A percentile compares a stretch with the other conserved stretches of the same genome.
Conservation (phyloP, 257 asterid genomes). For the Solanum bulbocastanum region DNA sequence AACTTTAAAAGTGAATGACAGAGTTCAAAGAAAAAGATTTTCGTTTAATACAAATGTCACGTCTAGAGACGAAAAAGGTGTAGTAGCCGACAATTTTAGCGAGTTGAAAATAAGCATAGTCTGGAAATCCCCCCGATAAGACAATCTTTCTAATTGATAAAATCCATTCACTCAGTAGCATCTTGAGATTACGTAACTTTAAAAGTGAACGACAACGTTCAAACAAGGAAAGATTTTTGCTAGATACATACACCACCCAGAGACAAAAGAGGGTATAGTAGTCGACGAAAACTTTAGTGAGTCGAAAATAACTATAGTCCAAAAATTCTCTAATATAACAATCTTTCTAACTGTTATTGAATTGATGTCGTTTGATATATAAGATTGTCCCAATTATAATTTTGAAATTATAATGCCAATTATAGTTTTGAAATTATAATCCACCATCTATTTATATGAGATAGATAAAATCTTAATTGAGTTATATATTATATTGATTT, state of each 20-base stretch:
- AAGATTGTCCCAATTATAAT: background rate
- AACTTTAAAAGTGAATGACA: background rate
- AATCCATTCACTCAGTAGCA: background rate
- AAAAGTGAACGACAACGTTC: background rate
- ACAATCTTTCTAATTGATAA: background rate
- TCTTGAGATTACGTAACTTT: background rate
- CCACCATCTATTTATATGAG: background rate
- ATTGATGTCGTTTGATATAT: background rate
- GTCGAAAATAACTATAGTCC: background rate
- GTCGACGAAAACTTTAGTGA: background rate
- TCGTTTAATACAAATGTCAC: background rate
- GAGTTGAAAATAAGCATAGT: background rate
- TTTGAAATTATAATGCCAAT: background rate
- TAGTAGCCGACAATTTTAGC: background rate
- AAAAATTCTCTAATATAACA: background rate
- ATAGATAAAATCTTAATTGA: background rate
- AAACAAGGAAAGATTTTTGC: background rate
- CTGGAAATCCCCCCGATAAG: background rate
- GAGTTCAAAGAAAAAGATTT: background rate
- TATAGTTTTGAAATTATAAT: background rate
- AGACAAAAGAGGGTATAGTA: background rate
- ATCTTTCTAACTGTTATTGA: too few relatives aligned
- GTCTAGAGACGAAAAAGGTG: background rate
- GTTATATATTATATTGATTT: background rate
- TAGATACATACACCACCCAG: background rate